phyloP scores from a whole-genome alignment of 2,329 filamentous ascomycete species.

The Berkeleyomyces rouxiae region DNA sequence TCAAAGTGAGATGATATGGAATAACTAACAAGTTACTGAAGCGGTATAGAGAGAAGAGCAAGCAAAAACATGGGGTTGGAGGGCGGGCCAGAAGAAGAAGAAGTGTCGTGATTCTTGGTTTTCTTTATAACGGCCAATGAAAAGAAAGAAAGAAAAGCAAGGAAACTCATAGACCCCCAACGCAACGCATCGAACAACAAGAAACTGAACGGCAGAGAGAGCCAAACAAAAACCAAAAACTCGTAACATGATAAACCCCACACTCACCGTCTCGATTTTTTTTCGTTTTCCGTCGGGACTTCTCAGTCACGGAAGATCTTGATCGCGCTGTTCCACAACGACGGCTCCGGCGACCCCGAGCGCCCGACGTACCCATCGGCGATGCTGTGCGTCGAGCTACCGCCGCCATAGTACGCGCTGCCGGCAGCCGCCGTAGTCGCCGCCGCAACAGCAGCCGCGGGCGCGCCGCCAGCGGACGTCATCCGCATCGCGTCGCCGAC shows the following conservation, averaged over 20 bases:
- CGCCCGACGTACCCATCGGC: neutral
- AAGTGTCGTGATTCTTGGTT: neutral
- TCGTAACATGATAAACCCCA: neutral
- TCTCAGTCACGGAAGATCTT: slow-evolving; percentile 10
- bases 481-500: slow-evolving; percentile 39
- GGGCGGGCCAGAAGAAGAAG: neutral
- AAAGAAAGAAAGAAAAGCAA: neutral
- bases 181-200: no score
- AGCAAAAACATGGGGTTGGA: neutral
- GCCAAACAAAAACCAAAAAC: neutral
- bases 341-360: neutral
- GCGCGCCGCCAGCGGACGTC: slow-evolving; percentile 23
- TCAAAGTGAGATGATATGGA: neutral
- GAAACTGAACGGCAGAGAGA: no score
- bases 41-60: neutral
- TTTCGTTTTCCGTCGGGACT: neutral
- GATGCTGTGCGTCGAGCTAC: slow-evolving; percentile 3
- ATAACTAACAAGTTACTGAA: slow-evolving; percentile 9
- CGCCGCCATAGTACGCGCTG: slow-evolving; percentile 1
- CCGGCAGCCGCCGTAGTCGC: neutral
- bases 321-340: slow-evolving; percentile 8
- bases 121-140: neutral
- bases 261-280: neutral
- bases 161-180: neutral
- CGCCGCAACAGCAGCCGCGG: slow-evolving; percentile 15